phyloP scores from a whole-genome alignment of 2,329 filamentous ascomycete species.

The Phoma sp. region DNA sequence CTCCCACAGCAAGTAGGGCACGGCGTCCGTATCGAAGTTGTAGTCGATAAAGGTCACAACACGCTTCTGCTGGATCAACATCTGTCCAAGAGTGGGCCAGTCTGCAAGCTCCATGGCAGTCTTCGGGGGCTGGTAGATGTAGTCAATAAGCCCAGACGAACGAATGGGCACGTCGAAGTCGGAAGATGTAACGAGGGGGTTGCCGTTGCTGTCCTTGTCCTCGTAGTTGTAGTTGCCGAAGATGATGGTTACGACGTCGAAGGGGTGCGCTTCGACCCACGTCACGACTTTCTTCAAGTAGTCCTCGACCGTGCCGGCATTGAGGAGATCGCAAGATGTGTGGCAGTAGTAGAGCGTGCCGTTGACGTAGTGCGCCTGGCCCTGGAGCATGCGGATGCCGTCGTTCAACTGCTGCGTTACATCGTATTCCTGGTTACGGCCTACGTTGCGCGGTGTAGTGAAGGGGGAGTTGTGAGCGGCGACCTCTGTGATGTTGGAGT shows the following conservation, averaged over 20 bases:
- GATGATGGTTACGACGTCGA: slow-evolving; percentile 87
- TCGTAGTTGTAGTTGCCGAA: slow-evolving; percentile 74
- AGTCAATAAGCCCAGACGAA: slow-evolving; percentile 73
- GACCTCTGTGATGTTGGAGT: slow-evolving; percentile 52
- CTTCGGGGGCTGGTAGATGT: slow-evolving; percentile 76
- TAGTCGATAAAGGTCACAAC: slow-evolving; percentile 52
- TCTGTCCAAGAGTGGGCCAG: slow-evolving; percentile 84
- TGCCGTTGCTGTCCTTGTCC: slow-evolving; percentile 33
- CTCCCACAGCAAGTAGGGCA: slow-evolving; percentile 87
- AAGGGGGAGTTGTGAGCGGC: slow-evolving; percentile 51
- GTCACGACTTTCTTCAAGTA: slow-evolving; percentile 73
- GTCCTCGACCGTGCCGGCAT: slow-evolving; percentile 78
- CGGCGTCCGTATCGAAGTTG: slow-evolving; percentile 73
- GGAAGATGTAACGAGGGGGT: slow-evolving; percentile 63
- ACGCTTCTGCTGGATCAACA: slow-evolving; percentile 46
- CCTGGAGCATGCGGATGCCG: slow-evolving; percentile 59
- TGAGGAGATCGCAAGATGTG: slow-evolving; percentile 81
- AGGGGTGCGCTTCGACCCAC: slow-evolving; percentile 81
- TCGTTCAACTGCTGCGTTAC: slow-evolving; percentile 50
- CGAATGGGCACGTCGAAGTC: slow-evolving; percentile 74
- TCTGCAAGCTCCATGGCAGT: slow-evolving; percentile 76
- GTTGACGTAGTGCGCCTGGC: slow-evolving; percentile 65
- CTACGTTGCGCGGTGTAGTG: slow-evolving; percentile 39
- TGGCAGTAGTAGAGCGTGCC: slow-evolving; percentile 81
- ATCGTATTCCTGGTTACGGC: slow-evolving; percentile 45